These are phyloP conservation scores for Haplographium delicatum DNA, from an alignment of 495 filamentous ascomycete species.

Conservation along the genomic window DNA sequence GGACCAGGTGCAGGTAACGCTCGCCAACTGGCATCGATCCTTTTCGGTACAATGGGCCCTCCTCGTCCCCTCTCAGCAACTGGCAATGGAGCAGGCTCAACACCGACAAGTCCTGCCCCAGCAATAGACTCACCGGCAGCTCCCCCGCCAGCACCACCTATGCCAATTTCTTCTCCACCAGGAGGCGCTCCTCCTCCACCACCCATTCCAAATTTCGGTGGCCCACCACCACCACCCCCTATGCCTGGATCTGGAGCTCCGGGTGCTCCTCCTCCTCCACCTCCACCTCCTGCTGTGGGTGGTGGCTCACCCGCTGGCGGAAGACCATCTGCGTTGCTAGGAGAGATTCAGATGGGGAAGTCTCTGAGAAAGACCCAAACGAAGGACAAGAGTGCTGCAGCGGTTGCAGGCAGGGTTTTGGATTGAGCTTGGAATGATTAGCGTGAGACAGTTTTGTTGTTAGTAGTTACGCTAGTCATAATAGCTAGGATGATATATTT, in stretches of 20 bases:
- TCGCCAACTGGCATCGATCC: conserved; percentile 84
- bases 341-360: conserved; percentile 74
- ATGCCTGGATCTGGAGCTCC: conserved; percentile 26
- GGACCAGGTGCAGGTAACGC: conserved; percentile 74
- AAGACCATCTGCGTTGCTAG: conserved; percentile 60
- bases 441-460: no score
- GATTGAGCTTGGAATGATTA: conserved; percentile 9
- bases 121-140: conserved; percentile 29
- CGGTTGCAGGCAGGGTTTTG: conserved; percentile 68
- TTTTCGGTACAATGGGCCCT: conserved; percentile 96
- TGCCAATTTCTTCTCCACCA: no score
- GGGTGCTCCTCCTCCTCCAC: conserved; percentile 35
- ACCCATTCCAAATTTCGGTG: conserved; percentile 25
- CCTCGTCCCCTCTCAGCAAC: conserved; percentile 81
- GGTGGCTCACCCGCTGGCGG: conserved; percentile 33
- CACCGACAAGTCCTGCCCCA: conserved; percentile 29
- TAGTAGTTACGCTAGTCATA: no score
- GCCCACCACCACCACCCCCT: conserved; percentile 37
- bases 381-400: conserved; percentile 70
- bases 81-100: conserved; percentile 58
- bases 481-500: no score
- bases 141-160: conserved; percentile 46
- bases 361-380: conserved; percentile 77
- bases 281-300: conserved; percentile 29
- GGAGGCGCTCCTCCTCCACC: conserved; percentile 42